Conservation (phyloP, 2,329 filamentous ascomycete species). For the Botryotinia convoluta region DNA sequence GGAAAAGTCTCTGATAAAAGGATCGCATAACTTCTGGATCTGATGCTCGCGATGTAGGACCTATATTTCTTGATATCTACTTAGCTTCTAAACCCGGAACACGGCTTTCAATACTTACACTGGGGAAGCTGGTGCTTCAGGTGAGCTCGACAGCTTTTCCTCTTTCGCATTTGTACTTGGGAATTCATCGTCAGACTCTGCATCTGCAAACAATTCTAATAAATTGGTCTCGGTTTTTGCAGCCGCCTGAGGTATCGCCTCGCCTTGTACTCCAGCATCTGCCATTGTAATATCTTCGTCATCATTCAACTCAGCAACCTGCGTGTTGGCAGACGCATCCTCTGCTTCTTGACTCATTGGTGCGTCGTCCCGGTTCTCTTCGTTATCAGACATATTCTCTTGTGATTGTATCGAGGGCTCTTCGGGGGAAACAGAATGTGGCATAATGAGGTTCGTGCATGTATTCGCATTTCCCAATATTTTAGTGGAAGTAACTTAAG, state of each 20-base stretch:
- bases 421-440: slow-evolving; percentile 44
- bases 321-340: slow-evolving; percentile 16
- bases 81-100: slow-evolving; percentile 6
- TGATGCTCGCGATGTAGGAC: slow-evolving; percentile 49
- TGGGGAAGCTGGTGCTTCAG: slow-evolving; percentile 44
- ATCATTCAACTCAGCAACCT: slow-evolving; percentile 21
- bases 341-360: slow-evolving; percentile 21
- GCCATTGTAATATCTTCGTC: slow-evolving; percentile 35
- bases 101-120: slow-evolving; percentile 39
- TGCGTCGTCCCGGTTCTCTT: slow-evolving; percentile 35
- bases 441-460: slow-evolving; percentile 40
- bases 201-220: slow-evolving; percentile 58
- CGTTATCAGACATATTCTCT: slow-evolving; percentile 38
- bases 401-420: slow-evolving; percentile 38
- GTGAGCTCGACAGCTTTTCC: slow-evolving; percentile 45
- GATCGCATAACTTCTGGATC: slow-evolving; percentile 85
- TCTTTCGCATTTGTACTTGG: slow-evolving; percentile 46
- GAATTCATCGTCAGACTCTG: slow-evolving; percentile 61
- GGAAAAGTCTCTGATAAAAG: slow-evolving; percentile 95
- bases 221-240: slow-evolving; percentile 45
- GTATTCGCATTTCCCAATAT: not conserved
- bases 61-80: slow-evolving; percentile 36
- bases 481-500: not conserved
- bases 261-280: slow-evolving; percentile 24
- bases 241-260: slow-evolving; percentile 14